Evolutionary conservation across 1,284 basidiomycete genomes (phyloP).

Genomic region (Apiotrichum siamense): DNA sequence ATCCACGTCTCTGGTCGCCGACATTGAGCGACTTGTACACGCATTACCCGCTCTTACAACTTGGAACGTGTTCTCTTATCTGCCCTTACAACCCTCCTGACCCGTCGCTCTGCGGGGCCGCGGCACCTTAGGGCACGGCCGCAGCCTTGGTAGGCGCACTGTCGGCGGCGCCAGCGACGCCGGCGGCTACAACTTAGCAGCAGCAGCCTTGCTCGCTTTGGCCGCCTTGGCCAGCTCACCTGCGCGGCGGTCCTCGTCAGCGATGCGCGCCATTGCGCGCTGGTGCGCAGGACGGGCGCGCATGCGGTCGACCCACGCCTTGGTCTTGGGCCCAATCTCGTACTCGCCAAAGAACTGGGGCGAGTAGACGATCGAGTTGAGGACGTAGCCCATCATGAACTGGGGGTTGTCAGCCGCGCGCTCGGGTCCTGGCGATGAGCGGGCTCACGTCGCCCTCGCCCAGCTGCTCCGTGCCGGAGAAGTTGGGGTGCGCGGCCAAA

Average conservation of each 20-base stretch:
- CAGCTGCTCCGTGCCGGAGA: constrained; percentile 30
- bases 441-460: constrained; percentile 39
- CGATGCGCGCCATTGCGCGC: constrained; percentile 4
- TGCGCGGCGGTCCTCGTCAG: background rate
- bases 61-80: no score
- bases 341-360: background rate
- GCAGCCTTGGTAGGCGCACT: no score
- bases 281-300: constrained; percentile 10
- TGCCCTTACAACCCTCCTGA: no score
- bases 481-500: constrained; percentile 24
- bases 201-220: background rate
- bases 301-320: constrained; percentile 9
- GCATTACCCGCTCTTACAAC: no score
- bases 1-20: no score
- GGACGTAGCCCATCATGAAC: constrained; percentile 9
- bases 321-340: background rate
- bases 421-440: background rate
- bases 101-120: no score
- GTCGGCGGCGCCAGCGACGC: no score
- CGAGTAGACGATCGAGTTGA: constrained; percentile 1
- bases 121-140: no score
- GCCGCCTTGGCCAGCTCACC: background rate
- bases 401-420: background rate
- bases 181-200: background rate
- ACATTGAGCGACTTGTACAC: no score